These are phyloP conservation scores for Aureobasidium sp. DNA, from an alignment of 2,329 filamentous ascomycete genomes.

Conservation along the genomic window DNA sequence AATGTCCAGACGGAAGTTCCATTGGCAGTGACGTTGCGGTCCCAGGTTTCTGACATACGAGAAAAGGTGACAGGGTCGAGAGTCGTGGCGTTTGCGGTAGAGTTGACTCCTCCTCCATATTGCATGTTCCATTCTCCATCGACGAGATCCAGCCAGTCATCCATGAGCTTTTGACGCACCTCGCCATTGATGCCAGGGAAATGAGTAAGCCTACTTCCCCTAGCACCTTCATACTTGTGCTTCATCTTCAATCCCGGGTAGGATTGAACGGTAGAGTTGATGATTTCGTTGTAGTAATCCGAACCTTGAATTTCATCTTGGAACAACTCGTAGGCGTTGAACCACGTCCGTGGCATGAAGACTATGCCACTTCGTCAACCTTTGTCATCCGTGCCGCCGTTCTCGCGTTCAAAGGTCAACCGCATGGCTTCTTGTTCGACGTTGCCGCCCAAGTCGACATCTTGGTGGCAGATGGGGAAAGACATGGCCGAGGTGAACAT, in stretches of 20 bases:
- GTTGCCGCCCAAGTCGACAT: constrained; percentile 23
- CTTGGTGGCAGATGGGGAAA: constrained; percentile 24
- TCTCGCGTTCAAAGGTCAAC: constrained; percentile 5
- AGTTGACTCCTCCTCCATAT: no score
- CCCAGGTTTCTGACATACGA: no score
- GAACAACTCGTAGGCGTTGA: constrained; percentile 21
- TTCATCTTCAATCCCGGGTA: no score
- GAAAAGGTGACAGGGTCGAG: no score
- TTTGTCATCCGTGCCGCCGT: constrained; percentile 3
- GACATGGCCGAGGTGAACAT: constrained; percentile 27
- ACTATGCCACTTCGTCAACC: constrained; percentile 2
- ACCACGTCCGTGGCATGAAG: constrained; percentile 19
- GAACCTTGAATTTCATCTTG: neutral
- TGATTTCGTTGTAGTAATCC: neutral
- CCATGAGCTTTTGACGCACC: constrained; percentile 24
- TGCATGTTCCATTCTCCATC: no score
- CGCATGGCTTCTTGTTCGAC: constrained; percentile 25
- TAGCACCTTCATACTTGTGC: constrained; percentile 17
- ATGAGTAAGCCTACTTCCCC: constrained; percentile 23
- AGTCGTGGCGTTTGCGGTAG: no score
- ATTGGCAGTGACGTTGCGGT: no score
- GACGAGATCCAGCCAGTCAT: constrained; percentile 23
- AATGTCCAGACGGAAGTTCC: no score
- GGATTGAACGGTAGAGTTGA: constrained; percentile 40
- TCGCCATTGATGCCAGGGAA: constrained; percentile 25